Percentiles rank a stretch among this genome's conserved stretches.
Conservation (phyloP, 306 rosid species). For the Biancaea sappan region DNA sequence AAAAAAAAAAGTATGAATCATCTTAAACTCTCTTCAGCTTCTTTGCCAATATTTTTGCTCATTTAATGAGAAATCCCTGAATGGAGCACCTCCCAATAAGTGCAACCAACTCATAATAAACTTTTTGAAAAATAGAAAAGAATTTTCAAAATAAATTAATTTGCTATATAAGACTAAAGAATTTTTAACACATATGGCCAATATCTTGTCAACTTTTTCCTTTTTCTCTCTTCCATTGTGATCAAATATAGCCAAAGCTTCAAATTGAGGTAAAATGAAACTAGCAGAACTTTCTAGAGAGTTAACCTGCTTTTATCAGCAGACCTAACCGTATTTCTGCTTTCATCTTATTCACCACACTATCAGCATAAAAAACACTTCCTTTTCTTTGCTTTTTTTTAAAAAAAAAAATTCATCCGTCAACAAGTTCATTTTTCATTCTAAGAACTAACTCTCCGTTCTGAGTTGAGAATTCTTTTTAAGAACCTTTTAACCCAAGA, state of each 20-base stretch:
- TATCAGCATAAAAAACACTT: background rate
- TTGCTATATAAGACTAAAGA: slow-evolving; percentile 28
- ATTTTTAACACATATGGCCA: background rate
- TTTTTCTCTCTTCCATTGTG: slow-evolving; percentile 10
- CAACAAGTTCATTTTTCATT: background rate
- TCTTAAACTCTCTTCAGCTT: slow-evolving; percentile 24
- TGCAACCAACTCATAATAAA: slow-evolving; percentile 14
- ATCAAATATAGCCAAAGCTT: slow-evolving; percentile 2
- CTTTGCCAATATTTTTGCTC: slow-evolving; percentile 26
- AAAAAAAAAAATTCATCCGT: too few relatives aligned
- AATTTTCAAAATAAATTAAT: slow-evolving; percentile 26
- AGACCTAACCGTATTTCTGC: background rate
- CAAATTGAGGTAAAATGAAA: background rate
- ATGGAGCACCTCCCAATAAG: background rate
- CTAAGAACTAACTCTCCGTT: background rate
- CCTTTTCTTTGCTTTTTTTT: background rate
- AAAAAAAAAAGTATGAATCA: slow-evolving; percentile 20
- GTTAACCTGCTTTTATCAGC: background rate
- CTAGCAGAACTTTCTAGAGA: background rate
- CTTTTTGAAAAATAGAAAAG: slow-evolving; percentile 8
- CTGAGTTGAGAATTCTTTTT: background rate
- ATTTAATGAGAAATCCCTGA: background rate
- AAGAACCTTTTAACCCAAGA: slow-evolving; percentile 2
- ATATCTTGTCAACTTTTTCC: slow-evolving; percentile 11
- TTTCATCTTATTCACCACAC: background rate